Evolutionary conservation across 768 basidiomycete species (phyloP).

Genomic region (Suillus tomentosus): DNA sequence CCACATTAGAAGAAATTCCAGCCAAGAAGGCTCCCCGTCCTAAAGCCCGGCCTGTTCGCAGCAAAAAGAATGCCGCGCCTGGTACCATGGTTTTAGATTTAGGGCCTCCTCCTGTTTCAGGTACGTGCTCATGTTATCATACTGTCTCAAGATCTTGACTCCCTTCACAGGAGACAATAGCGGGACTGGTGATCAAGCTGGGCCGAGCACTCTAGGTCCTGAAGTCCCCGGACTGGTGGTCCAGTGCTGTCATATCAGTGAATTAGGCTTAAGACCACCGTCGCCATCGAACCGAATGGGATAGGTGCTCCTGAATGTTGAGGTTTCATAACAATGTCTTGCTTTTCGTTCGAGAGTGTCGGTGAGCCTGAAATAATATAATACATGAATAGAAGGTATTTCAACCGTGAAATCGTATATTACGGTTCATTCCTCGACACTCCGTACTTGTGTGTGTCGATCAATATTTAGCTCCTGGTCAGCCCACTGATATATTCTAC

Average conservation of each 20-base stretch:
- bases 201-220: neutral
- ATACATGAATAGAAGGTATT: neutral
- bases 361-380: neutral
- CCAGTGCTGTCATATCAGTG: neutral
- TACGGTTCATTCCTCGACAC: neutral
- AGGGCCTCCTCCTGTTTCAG: neutral
- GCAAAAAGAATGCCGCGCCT: neutral
- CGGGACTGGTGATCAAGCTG: neutral
- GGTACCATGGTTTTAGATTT: conserved; percentile 3
- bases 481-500: neutral
- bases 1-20: neutral
- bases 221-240: neutral
- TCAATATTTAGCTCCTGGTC: neutral
- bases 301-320: neutral
- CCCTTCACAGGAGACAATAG: neutral
- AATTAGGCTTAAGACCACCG: neutral
- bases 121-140: neutral
- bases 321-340: neutral
- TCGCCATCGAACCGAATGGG: neutral
- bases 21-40: neutral
- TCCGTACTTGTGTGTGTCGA: neutral
- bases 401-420: conserved; percentile 1
- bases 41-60: neutral
- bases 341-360: neutral
- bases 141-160: neutral